Base-by-base conservation (phyloP, 352 stramenopile genomes). In the Peronospora farinosa region DNA sequence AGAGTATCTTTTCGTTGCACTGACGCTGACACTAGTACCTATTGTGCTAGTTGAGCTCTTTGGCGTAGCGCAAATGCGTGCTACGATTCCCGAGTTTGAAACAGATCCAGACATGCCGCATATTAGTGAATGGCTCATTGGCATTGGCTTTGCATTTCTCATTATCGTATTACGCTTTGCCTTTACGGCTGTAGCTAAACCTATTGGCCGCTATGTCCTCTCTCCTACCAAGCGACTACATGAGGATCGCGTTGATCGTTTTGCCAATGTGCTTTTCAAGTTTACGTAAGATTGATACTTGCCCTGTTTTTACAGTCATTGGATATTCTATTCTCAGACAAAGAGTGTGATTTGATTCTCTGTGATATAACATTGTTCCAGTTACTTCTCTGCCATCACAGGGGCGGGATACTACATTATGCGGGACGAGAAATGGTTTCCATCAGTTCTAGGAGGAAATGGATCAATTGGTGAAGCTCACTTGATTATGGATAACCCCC, bases 201-300 rank as follows among this genome's bases (percentile, higher is more conserved):
- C 76, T 5, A 17, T 87, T 15, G 76, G 57, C 0, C 67, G 67
- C 11, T n/a, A 61, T 31, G 40, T 82, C 23, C 69, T 87, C 8
- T 65, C 73, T 40, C 72, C 72, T 7, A 53, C 58, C 32, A 87
- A 87, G 63, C 69, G 76, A 48, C 48, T 59, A 27, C 60, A 63
- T 19, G 61, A 73, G 32, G 69, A 78, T 51, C 76, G 73, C 49
- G 63, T 87, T 30, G 67, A 84, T 47, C 76, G 76, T 47, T 87
- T 87, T 47, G 60, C 73, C 11, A 83, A 71, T 23, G 74, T 87
- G 45, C 38, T 85, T n/a, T 87, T 87, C 60, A 87, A 87, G 56
- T 64, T 87, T 35, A 51, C 80, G 71, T 83, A 23, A 47, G 69
- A 13, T 44, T 40, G 43, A 48, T n/a, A 19, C 23, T 33, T 16